Evolutionary conservation across 2,329 filamentous ascomycete genomes (phyloP), one percentile per base, ranked within the genome.

Genomic region (Zymoseptoria pseudotritici): DNA sequence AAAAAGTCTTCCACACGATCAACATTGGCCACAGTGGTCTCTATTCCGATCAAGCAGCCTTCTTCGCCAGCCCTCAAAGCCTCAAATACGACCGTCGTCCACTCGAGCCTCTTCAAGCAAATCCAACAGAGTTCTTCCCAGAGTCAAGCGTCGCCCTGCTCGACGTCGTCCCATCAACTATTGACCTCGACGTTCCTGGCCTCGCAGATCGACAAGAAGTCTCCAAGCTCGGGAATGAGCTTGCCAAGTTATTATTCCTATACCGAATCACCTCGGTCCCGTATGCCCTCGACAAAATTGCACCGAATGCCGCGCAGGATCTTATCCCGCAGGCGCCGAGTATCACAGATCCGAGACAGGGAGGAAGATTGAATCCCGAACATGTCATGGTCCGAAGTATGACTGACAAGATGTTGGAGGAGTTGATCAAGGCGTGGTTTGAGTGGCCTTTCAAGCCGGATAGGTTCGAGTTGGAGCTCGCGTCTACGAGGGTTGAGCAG

Each of bases 1-100:
- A 61, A 7, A 49, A 51, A 10, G 7, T 51, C 22, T 21, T 56
- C 49, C 21, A 52, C 19, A 31, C 54, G 9, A 24, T 21, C 46
- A 13, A 24, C 4, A 13, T 26, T 7, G 31, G 8, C 6, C 24
- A 54, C 11, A n/a, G 31, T 29, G 26, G 10, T 21, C 26, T 24
- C 7, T 22, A 66, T 29, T 64, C 67, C n/a, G 64, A 70, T 56
- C 62, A 68, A 53, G 36, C 65, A 8, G 60, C 67, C n/a, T 60
- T 64, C 59, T 67, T 64, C 62, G 21, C 58, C 11, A 21, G 54
- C 2, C 59, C 67, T 2, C 64, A 64, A 9, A 56, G 62, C 0
- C 72, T 93, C 3, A 67, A 79, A 24, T 92, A 86, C 84, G 90
- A 96, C 72, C 80, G 82, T 1, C 85, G 91, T 17, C 75, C 78